A percentile compares a stretch with the other conserved stretches of the same genome.
These are phyloP conservation scores for Russula emetica DNA, from an alignment of 768 basidiomycete species.

Conservation along the genomic window DNA sequence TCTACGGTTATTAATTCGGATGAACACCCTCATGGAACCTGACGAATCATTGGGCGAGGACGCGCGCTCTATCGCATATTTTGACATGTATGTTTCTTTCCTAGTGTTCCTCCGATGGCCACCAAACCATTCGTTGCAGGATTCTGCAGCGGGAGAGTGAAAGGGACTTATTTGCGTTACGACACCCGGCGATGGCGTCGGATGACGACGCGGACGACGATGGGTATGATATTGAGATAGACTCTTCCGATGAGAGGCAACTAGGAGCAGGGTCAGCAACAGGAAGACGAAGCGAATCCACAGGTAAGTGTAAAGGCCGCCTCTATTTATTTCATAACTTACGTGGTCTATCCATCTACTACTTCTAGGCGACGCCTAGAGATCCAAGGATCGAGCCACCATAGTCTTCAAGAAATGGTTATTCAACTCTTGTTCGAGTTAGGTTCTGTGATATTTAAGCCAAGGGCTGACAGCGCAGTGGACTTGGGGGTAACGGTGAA, in stretches of 20 bases:
- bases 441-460: not conserved
- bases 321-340: not conserved
- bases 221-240: slow-evolving; percentile 19
- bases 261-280: not conserved
- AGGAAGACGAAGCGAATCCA: not conserved
- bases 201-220: slow-evolving; percentile 34
- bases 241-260: slow-evolving; percentile 2
- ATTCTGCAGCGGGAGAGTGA: slow-evolving; percentile 56
- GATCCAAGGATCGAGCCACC: not conserved
- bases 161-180: slow-evolving; percentile 49
- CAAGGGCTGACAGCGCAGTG: not conserved
- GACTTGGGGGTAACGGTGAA: not conserved
- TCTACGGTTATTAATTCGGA: slow-evolving; percentile 36
- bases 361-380: not conserved
- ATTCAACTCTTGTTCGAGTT: not conserved
- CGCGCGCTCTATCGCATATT: slow-evolving; percentile 53
- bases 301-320: not conserved
- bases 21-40: slow-evolving; percentile 30
- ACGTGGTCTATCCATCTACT: not conserved
- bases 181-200: slow-evolving; percentile 38
- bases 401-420: slow-evolving; percentile 6
- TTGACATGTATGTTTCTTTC: slow-evolving; percentile 58
- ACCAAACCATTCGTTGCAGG: slow-evolving; percentile 35
- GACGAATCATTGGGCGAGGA: slow-evolving; percentile 41
- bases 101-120: slow-evolving; percentile 16